Evolutionary conservation across 768 basidiomycete species (phyloP), one percentile per base, ranked within the genome.

Genomic region (Tulasnella sp.): DNA sequence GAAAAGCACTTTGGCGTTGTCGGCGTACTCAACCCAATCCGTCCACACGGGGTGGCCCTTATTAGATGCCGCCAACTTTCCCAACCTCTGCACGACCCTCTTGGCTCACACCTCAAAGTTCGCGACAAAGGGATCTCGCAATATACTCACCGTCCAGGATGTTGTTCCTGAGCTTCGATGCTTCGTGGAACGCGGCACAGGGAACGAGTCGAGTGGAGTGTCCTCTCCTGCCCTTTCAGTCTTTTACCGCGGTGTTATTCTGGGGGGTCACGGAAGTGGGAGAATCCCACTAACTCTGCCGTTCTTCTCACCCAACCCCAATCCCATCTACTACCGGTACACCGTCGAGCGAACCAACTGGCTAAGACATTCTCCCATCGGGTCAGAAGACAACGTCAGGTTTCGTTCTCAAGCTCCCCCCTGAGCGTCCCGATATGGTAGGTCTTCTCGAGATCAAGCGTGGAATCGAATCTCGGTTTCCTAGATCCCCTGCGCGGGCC

Each of bases 401-500:
- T 17, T 34, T 25, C 5, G 25, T 64, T 64, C 58, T 25, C 58
- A 64, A 64, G 58, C 9, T 25, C 29, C 15, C 31, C 58, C 58
- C 58, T 64, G 58, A 64, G 11, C 58, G 58, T 64, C 58, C 58
- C 58, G 58, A 64, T 64, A 64, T 64, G 58, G 58, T 0, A 64
- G 58, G 58, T 64, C 58, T 64, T 64, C 58, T 64, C 58, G 58
- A 64, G 58, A 64, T 64, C 58, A 64, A 64, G 58, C 58, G 58
- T 64, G 58, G 58, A 64, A 64, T 31, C 58, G 58, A 64, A 64
- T 64, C 58, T 64, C 31, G 58, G 58, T 64, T 64, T 64, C 58
- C 58, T 64, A 64, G 58, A 64, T 64, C 58, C 58, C 29, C 31
- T 15, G 4, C 22, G 19, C 49, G 58, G 31, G 25, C 58, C 58